Conservation (phyloP, 2,329 filamentous ascomycete genomes). For the Trichoderma koningiopsis region DNA sequence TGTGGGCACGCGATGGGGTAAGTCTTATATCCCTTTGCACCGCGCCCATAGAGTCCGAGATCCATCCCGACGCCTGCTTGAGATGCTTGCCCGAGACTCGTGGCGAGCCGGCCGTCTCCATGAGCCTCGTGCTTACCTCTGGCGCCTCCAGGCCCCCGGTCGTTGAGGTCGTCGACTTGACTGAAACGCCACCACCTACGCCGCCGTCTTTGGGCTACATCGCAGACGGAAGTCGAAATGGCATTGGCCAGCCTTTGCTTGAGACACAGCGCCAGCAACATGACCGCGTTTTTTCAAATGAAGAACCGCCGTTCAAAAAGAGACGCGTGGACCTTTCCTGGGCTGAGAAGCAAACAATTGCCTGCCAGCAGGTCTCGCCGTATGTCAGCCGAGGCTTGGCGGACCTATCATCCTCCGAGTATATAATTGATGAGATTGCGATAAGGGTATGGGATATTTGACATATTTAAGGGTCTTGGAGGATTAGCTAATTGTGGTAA, state of each 20-base stretch:
- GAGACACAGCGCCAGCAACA: background rate
- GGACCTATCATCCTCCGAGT: conserved; percentile 31
- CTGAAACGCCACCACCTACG: conserved; percentile 20
- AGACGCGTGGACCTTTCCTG: conserved; percentile 34
- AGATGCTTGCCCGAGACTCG: conserved; percentile 8
- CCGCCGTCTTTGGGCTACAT: background rate
- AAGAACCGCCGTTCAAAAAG: conserved; percentile 38
- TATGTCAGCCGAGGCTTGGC: conserved; percentile 35
- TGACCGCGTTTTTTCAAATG: conserved; percentile 14
- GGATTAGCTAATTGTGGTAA: conserved; percentile 18
- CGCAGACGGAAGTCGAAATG: background rate
- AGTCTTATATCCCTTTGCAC: conserved; percentile 3
- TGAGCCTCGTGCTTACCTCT: conserved; percentile 27
- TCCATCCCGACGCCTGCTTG: background rate
- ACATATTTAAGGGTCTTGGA: background rate
- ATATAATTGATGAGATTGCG: conserved; percentile 36
- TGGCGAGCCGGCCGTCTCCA: conserved; percentile 11
- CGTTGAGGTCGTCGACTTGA: conserved; percentile 25
- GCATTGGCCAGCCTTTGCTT: background rate
- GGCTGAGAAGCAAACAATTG: conserved; percentile 25
- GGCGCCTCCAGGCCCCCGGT: conserved; percentile 14
- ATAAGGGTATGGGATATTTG: conserved; percentile 33
- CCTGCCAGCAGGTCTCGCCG: conserved; percentile 30
- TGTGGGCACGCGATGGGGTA: conserved; percentile 24
- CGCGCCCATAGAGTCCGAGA: background rate